Percentiles rank a stretch among this genome's conserved stretches.
Evolutionary conservation across 768 basidiomycete species (phyloP).

Genomic region (Agaricus subrufescens): DNA sequence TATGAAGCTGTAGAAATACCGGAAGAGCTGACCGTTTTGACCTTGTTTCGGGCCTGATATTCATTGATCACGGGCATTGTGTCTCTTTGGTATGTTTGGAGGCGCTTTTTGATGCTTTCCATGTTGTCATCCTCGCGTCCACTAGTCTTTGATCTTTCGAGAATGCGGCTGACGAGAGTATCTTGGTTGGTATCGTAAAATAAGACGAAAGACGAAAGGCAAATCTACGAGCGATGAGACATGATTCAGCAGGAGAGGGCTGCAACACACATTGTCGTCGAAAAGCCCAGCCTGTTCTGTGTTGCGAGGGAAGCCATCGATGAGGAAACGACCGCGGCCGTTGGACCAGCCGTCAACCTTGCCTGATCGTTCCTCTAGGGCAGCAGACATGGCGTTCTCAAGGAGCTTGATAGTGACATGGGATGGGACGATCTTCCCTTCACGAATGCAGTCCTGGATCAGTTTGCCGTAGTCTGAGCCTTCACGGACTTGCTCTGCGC

Average conservation of each 20-base stretch:
- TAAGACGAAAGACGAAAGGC: slow-evolving; percentile 71
- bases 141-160: slow-evolving; percentile 89
- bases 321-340: slow-evolving; percentile 81
- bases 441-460: slow-evolving; percentile 84
- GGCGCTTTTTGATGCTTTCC: slow-evolving; percentile 96
- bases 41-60: slow-evolving; percentile 63
- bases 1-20: neutral
- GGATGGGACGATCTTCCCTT: slow-evolving; percentile 94
- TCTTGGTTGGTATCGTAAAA: slow-evolving; percentile 87
- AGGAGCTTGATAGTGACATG: slow-evolving; percentile 95
- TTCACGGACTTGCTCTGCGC: slow-evolving; percentile 87
- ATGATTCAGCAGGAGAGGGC: neutral
- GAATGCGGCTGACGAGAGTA: slow-evolving; percentile 79
- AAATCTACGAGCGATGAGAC: slow-evolving; percentile 50
- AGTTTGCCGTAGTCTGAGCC: slow-evolving; percentile 80
- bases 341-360: slow-evolving; percentile 56
- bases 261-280: slow-evolving; percentile 65
- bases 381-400: slow-evolving; percentile 82
- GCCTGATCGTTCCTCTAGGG: slow-evolving; percentile 37
- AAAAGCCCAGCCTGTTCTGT: slow-evolving; percentile 97
- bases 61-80: slow-evolving; percentile 93
- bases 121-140: slow-evolving; percentile 95
- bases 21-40: slow-evolving; percentile 61
- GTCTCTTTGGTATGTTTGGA: slow-evolving; percentile 80
- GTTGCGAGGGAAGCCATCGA: slow-evolving; percentile 97